Evolutionary conservation across 2,329 filamentous ascomycete species (phyloP).

Genomic region (Talaromyces pinophilus): DNA sequence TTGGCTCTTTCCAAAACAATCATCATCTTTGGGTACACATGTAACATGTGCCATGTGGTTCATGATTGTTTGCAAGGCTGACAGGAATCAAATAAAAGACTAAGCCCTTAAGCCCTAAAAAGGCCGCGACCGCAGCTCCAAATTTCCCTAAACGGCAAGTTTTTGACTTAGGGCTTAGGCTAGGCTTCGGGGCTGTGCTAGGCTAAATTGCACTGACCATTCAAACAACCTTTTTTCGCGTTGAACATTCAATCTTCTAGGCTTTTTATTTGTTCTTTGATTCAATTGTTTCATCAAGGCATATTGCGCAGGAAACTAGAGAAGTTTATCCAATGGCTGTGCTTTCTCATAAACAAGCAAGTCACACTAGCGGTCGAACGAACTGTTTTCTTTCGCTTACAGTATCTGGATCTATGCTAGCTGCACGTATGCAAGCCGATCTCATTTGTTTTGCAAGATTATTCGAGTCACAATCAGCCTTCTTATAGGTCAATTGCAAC

Average conservation of each 20-base stretch:
- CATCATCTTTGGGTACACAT: background rate
- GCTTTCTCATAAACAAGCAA: background rate
- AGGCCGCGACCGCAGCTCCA: background rate
- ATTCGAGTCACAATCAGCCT: background rate
- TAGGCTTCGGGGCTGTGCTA: constrained; percentile 2
- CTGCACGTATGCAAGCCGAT: background rate
- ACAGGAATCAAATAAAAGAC: background rate
- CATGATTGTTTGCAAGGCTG: constrained; percentile 1
- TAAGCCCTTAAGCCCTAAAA: constrained; percentile 9
- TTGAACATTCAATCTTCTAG: background rate
- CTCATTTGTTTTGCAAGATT: background rate
- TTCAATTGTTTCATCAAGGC: background rate
- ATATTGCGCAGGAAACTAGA: background rate
- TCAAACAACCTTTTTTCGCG: background rate
- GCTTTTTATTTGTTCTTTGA: background rate
- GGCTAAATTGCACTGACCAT: background rate
- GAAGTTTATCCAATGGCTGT: background rate
- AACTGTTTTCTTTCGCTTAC: background rate
- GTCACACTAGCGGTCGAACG: background rate
- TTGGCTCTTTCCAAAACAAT: background rate
- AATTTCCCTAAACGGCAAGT: background rate
- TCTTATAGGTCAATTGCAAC: constrained; percentile 1
- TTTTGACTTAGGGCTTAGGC: background rate
- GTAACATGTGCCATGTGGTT: background rate
- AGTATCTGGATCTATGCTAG: background rate